Evolutionary conservation across 1,284 basidiomycete species (phyloP).

Genomic region (Erythrobasidium hasegawianum): DNA sequence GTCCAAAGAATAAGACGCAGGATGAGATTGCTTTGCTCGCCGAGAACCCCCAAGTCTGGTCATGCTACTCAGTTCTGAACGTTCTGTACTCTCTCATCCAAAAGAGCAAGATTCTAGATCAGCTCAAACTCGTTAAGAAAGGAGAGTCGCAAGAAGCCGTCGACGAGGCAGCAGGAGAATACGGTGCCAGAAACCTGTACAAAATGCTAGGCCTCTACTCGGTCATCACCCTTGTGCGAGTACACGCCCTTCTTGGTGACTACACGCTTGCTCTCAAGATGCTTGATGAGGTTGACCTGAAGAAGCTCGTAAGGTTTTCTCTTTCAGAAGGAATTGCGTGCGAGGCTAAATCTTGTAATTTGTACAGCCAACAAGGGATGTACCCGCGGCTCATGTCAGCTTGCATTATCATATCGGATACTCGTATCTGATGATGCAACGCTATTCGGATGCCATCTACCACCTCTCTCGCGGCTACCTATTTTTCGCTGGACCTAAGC

Average conservation of each 20-base stretch:
- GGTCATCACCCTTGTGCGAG: constrained; percentile 87
- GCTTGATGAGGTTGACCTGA: constrained; percentile 87
- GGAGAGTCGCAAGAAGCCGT: constrained; percentile 70
- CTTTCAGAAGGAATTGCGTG: no score
- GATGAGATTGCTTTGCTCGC: constrained; percentile 81
- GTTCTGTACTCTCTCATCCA: constrained; percentile 97
- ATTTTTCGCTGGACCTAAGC: constrained; percentile 27
- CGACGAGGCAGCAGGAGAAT: constrained; percentile 70
- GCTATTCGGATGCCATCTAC: constrained; percentile 92
- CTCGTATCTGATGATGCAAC: constrained; percentile 89
- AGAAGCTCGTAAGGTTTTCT: constrained; percentile 62
- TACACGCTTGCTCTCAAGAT: constrained; percentile 92
- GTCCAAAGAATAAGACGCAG: constrained; percentile 78
- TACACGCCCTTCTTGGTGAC: constrained; percentile 95
- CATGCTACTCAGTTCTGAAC: constrained; percentile 94
- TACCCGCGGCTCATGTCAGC: constrained; percentile 90
- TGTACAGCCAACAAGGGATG: constrained; percentile 53
- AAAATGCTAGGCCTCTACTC: constrained; percentile 97
- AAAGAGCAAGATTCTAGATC: constrained; percentile 92
- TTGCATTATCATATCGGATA: constrained; percentile 94
- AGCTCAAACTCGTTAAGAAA: constrained; percentile 73
- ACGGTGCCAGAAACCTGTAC: constrained; percentile 83
- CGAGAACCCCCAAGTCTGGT: constrained; percentile 62
- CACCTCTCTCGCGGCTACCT: constrained; percentile 62
- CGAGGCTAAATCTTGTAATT: no score